Evolutionary conservation across 2,329 filamentous ascomycete species (phyloP), one percentile per base, ranked within the genome.

Genomic region (Sporothrix sp.): DNA sequence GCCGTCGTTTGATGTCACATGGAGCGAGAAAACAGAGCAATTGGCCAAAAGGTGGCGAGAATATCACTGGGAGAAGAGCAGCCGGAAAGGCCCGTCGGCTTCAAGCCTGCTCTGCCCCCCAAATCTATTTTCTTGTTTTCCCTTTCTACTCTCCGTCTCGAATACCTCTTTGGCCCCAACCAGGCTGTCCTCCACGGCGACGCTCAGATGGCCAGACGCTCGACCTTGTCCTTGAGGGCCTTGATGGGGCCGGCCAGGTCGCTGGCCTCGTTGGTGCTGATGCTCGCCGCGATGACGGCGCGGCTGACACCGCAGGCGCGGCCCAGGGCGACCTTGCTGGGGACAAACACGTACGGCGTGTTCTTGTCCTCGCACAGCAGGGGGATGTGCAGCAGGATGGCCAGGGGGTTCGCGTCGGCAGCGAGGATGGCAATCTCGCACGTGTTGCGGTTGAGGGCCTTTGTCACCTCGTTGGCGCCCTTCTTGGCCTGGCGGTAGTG

Each of bases 141-240:
- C 33, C 25, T 10, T 6, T 28, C 25, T 28, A 8, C 32, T 13
- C 32, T 33, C 32, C 32, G n/a, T n/a, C n/a, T n/a, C n/a, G n/a
- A n/a, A n/a, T n/a, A n/a, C n/a, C n/a, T n/a, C n/a, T n/a, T n/a
- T n/a, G n/a, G n/a, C n/a, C n/a, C n/a, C n/a, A 13, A 6, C 7
- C 38, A 7, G 11, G 8, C 13, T 8, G 6, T 35, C 20, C 30
- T 13, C 13, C 3, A 16, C 14, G 3, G 21, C 32, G 11, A 5
- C 36, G 18, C 59, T 79, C 84, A 96, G 72, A 96, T 95, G 75
- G 91, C 89, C 60, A 96, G 78, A 62, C 90, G 81, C 78, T 97
- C 91, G 51, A 97, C 87, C 81, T 95, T 94, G 71, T 94, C 87
- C 76, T 91, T 94, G 64, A 96, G 76, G 58, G 82, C 77, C 61